Conservation (phyloP, 352 stramenopile species). For the Pythium sukuiense region DNA sequence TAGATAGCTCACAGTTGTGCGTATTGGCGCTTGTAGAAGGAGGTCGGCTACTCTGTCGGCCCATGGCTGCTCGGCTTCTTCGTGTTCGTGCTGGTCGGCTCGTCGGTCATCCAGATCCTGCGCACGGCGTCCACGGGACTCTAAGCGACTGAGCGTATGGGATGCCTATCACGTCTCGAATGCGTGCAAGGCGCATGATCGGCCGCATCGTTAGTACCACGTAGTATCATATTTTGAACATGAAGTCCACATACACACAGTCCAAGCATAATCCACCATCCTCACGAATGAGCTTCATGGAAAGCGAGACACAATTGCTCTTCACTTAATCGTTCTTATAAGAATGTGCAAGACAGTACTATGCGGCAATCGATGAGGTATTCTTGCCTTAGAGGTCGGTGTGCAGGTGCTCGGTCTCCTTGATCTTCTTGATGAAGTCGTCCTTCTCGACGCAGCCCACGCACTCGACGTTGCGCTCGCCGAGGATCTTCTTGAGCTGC, state of each 20-base stretch:
- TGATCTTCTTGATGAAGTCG: slow-evolving; percentile 94
- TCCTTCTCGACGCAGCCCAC: slow-evolving; percentile 94
- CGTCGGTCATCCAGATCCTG: slow-evolving; percentile 86
- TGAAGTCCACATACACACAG: slow-evolving; percentile 1
- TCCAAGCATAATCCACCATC: background rate
- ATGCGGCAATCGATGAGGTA: background rate
- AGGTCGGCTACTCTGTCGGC: slow-evolving; percentile 73
- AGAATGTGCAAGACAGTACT: slow-evolving; percentile 7
- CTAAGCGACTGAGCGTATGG: slow-evolving; percentile 31
- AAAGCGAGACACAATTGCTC: background rate
- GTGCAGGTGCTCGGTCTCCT: slow-evolving; percentile 88
- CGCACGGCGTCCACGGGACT: slow-evolving; percentile 73
- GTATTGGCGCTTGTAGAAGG: slow-evolving; percentile 27
- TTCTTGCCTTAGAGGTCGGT: slow-evolving; percentile 65
- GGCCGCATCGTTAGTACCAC: slow-evolving; percentile 2
- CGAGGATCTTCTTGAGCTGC: slow-evolving; percentile 94
- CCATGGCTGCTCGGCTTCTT: slow-evolving; percentile 85
- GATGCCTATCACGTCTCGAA: background rate
- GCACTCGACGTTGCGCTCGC: slow-evolving; percentile 91
- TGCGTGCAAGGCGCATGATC: background rate
- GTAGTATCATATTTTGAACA: slow-evolving; percentile 16
- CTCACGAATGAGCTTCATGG: background rate
- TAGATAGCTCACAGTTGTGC: too few species aligned
- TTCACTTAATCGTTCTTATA: slow-evolving; percentile 8
- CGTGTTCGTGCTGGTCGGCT: slow-evolving; percentile 86